Conservation (phyloP, 176 grass and related monocot species). For the Musa troglodytarum region DNA sequence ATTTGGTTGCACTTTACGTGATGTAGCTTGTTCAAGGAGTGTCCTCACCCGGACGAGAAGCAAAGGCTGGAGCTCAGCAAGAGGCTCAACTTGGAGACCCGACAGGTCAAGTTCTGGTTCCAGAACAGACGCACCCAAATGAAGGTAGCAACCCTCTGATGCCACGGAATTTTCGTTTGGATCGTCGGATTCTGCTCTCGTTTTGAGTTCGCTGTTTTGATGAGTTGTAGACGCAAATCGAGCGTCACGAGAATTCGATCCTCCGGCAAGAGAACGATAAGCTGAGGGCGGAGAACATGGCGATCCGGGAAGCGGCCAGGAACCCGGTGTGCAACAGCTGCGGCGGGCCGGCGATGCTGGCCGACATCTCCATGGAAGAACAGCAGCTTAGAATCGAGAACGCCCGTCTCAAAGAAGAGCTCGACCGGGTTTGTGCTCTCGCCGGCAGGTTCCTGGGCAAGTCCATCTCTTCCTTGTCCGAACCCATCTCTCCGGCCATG, state of each 20-base stretch:
- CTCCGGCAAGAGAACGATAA: slow-evolving; percentile 96
- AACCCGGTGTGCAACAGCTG: slow-evolving; percentile 78
- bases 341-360: slow-evolving; percentile 61
- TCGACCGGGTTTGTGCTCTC: slow-evolving; percentile 75
- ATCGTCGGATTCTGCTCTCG: neutral
- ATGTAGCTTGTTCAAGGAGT: slow-evolving; percentile 89
- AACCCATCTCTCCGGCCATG: slow-evolving; percentile 17
- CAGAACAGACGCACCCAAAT: slow-evolving; percentile 95
- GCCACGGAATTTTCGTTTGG: neutral
- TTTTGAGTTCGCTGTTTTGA: neutral
- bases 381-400: slow-evolving; percentile 94
- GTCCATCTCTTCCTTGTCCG: slow-evolving; percentile 40
- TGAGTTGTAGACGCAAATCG: slow-evolving; percentile 67
- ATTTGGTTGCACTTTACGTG: neutral
- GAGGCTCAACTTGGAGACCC: slow-evolving; percentile 68
- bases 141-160: slow-evolving; percentile 43
- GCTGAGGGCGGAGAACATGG: slow-evolving; percentile 84
- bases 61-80: slow-evolving; percentile 84
- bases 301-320: slow-evolving; percentile 73
- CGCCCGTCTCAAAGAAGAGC: slow-evolving; percentile 91
- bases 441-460: slow-evolving; percentile 85
- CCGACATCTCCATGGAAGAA: slow-evolving; percentile 75
- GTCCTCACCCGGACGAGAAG: slow-evolving; percentile 92
- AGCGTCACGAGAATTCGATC: slow-evolving; percentile 88
- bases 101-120: slow-evolving; percentile 99